These are phyloP conservation scores for Podospora comata DNA, from an alignment of 495 filamentous ascomycete genomes.

Conservation along the genomic window DNA sequence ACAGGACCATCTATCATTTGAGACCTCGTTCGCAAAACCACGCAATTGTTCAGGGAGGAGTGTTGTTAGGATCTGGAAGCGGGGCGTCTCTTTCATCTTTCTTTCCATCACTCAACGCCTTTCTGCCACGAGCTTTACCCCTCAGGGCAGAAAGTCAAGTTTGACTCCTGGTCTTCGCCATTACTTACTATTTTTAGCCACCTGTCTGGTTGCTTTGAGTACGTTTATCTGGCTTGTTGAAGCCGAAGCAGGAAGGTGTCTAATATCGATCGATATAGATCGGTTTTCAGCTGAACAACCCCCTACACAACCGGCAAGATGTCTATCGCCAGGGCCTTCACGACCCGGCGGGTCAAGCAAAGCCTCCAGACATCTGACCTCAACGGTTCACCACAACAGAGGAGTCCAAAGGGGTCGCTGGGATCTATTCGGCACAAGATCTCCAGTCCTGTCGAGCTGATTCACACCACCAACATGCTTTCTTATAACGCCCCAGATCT, in stretches of 20 bases:
- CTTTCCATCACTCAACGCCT: background rate
- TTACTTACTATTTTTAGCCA: background rate
- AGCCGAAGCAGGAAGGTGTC: background rate
- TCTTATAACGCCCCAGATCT: constrained; percentile 89
- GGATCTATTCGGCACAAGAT: constrained; percentile 62
- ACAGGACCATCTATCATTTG: constrained; percentile 10
- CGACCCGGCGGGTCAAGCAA: constrained; percentile 50
- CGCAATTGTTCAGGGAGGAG: background rate
- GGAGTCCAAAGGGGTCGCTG: constrained; percentile 41
- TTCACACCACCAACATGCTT: constrained; percentile 95
- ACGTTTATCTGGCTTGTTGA: background rate
- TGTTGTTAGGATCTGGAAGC: background rate
- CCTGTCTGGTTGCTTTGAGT: background rate
- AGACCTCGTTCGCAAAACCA: background rate
- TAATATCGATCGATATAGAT: background rate
- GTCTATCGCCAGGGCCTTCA: constrained; percentile 67
- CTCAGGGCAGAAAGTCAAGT: background rate
- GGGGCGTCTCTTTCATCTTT: background rate
- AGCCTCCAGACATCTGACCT: constrained; percentile 35
- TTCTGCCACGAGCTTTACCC: background rate
- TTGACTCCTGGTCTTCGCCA: background rate
- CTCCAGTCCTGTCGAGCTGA: constrained; percentile 77
- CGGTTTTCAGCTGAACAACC: background rate
- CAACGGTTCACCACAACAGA: constrained; percentile 40
- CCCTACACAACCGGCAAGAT: constrained; percentile 33